A percentile compares a stretch with the other conserved stretches of the same genome.
Conservation (phyloP, 108 stramenopile species). For the Fistulifera pelliculosa region DNA sequence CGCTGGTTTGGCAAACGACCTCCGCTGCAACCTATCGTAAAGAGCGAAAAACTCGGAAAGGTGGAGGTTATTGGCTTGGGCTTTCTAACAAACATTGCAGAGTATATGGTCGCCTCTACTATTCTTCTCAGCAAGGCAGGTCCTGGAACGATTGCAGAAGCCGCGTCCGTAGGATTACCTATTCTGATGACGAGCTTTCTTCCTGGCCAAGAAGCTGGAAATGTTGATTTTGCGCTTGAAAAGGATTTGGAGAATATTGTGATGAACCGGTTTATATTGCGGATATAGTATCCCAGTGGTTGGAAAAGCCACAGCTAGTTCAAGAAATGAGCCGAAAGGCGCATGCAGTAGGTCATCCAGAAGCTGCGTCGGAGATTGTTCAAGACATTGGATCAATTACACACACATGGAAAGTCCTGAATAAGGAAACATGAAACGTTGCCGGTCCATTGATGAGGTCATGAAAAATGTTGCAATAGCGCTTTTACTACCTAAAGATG, state of each 20-base stretch:
- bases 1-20: slow-evolving; percentile 1
- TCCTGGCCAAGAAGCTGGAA: slow-evolving; percentile 83
- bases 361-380: slow-evolving; percentile 77
- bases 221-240: slow-evolving; percentile 76
- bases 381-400: slow-evolving; percentile 58
- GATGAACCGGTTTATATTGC: slow-evolving; percentile 52
- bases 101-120: slow-evolving; percentile 93
- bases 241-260: slow-evolving; percentile 60
- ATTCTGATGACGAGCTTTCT: slow-evolving; percentile 85
- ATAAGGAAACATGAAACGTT: slow-evolving; percentile 8
- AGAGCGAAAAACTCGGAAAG: slow-evolving; percentile 22
- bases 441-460: too few relatives aligned
- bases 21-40: slow-evolving; percentile 3
- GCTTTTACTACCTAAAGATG: too few relatives aligned
- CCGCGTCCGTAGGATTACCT: slow-evolving; percentile 83
- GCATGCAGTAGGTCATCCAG: slow-evolving; percentile 48
- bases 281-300: slow-evolving; percentile 42
- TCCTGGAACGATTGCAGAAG: slow-evolving; percentile 98
- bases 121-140: slow-evolving; percentile 91
- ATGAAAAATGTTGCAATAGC: too few relatives aligned
- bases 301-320: slow-evolving; percentile 42
- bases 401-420: slow-evolving; percentile 49
- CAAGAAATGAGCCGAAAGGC: slow-evolving; percentile 49
- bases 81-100: slow-evolving; percentile 92
- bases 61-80: slow-evolving; percentile 76